Conservation (phyloP, 352 stramenopile genomes). For the Globisporangium paroecandrum region DNA sequence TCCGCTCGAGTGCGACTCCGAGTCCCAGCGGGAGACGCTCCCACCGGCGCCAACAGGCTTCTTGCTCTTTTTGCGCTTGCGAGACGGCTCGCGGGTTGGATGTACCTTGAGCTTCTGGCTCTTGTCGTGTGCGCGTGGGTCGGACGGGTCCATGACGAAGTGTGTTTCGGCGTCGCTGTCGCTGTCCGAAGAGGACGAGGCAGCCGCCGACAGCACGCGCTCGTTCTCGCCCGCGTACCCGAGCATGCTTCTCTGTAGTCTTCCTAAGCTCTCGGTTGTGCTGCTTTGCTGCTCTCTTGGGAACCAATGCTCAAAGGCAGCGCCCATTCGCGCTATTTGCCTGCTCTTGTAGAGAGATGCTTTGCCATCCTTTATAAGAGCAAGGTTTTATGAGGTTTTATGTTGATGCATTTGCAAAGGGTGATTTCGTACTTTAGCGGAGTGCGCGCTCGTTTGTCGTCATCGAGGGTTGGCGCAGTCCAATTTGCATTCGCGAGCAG, state of each 20-base stretch:
- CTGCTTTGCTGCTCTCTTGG: constrained; percentile 1
- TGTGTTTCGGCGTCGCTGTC: constrained; percentile 44
- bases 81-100: constrained; percentile 21
- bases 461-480: background rate
- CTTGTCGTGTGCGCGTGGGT: constrained; percentile 59
- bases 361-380: constrained; percentile 16
- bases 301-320: constrained; percentile 18
- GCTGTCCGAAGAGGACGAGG: constrained; percentile 29
- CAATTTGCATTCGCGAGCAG: background rate
- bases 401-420: background rate
- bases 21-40: constrained; percentile 55
- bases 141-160: constrained; percentile 75
- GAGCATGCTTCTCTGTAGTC: constrained; percentile 18
- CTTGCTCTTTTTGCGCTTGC: constrained; percentile 22
- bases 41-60: constrained; percentile 4
- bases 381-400: constrained; percentile 16
- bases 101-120: constrained; percentile 27
- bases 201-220: constrained; percentile 28
- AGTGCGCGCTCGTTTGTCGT: background rate
- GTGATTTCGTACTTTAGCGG: constrained; percentile 5
- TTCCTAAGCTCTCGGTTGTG: background rate
- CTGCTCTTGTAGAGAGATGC: constrained; percentile 17
- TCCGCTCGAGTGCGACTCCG: constrained; percentile 33
- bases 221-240: constrained; percentile 31
- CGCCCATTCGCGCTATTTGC: constrained; percentile 7